Evolutionary conservation across 2,329 filamentous ascomycete genomes (phyloP).

Genomic region (Triangularia verruculosa): DNA sequence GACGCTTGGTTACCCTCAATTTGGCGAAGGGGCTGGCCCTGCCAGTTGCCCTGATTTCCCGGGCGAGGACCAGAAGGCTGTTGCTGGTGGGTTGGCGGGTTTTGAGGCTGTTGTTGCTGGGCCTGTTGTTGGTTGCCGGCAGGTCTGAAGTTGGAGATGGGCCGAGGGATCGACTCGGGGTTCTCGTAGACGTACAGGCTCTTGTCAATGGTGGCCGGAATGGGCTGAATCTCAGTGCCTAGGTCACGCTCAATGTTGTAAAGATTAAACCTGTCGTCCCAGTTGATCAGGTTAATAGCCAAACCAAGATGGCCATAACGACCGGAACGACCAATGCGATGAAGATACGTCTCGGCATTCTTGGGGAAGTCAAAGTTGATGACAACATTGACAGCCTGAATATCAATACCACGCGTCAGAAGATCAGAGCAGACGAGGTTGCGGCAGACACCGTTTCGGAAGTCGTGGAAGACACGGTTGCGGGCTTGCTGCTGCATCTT

Average conservation of each 20-base stretch:
- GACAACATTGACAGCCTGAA: slow-evolving; percentile 98
- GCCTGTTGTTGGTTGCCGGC: slow-evolving; percentile 20
- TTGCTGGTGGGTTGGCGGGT: slow-evolving; percentile 14
- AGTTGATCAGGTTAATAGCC: slow-evolving; percentile 98
- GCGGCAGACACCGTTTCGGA: slow-evolving; percentile 94
- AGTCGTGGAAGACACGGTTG: slow-evolving; percentile 98
- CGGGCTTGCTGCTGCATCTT: slow-evolving; percentile 96
- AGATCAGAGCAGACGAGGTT: slow-evolving; percentile 98
- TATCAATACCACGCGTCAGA: slow-evolving; percentile 97
- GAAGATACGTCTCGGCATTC: slow-evolving; percentile 97
- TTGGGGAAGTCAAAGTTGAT: slow-evolving; percentile 99
- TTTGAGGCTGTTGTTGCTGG: slow-evolving; percentile 17
- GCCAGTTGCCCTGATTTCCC: slow-evolving; percentile 40
- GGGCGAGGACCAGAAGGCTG: background rate
- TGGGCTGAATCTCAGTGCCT: slow-evolving; percentile 96
- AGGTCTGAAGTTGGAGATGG: slow-evolving; percentile 52
- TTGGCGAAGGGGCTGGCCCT: slow-evolving; percentile 36
- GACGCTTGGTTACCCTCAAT: background rate
- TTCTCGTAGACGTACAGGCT: slow-evolving; percentile 97
- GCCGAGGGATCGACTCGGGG: slow-evolving; percentile 89
- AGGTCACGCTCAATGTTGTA: slow-evolving; percentile 98
- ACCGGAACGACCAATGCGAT: slow-evolving; percentile 95
- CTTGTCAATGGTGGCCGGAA: slow-evolving; percentile 92
- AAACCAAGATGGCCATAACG: slow-evolving; percentile 95
- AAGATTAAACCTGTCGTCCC: slow-evolving; percentile 97